These are phyloP conservation scores for Russula sp. DNA, from an alignment of 768 basidiomycete species.

Conservation along the genomic window DNA sequence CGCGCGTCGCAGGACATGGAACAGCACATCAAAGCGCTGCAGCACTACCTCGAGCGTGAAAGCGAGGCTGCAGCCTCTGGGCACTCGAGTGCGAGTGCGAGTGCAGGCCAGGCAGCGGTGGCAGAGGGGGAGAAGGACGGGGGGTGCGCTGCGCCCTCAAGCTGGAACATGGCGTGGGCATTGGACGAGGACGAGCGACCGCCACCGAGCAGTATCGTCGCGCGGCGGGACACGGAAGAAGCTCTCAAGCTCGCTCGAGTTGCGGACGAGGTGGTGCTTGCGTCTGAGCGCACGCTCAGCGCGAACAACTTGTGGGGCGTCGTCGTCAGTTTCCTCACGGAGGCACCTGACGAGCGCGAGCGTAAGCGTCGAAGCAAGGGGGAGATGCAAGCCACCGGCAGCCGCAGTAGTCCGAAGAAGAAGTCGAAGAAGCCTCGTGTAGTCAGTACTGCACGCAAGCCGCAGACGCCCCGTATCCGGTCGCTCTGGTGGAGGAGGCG, in stretches of 20 bases:
- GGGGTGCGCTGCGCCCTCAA: conserved; percentile 38
- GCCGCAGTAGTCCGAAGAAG: not conserved
- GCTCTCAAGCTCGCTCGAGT: conserved; percentile 64
- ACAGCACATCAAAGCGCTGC: conserved; percentile 44
- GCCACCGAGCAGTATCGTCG: conserved; percentile 86
- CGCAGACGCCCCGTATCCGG: not conserved
- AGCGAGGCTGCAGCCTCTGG: conserved; percentile 15
- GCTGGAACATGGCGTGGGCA: conserved; percentile 83
- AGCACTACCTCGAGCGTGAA: conserved; percentile 31
- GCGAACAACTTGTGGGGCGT: conserved; percentile 69
- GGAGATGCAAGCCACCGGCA: not conserved
- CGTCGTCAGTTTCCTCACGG: conserved; percentile 56
- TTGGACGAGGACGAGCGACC: conserved; percentile 73
- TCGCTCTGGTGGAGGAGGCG: not conserved
- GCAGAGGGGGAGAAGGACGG: conserved; percentile 19
- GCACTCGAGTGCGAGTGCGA: too few relatives aligned
- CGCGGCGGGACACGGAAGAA: conserved; percentile 80
- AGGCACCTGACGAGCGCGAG: conserved; percentile 37
- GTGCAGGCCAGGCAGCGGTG: conserved; percentile 19
- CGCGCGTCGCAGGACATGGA: conserved; percentile 56
- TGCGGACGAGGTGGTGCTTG: conserved; percentile 59
- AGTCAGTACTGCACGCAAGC: not conserved
- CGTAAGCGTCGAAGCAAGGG: conserved; percentile 21
- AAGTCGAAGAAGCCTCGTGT: not conserved
- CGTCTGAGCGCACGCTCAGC: conserved; percentile 50